Percentiles rank a stretch among this genome's conserved stretches.
These are phyloP conservation scores for Saxophila tyrrhenica DNA, from an alignment of 495 filamentous ascomycete genomes.

Conservation along the genomic window DNA sequence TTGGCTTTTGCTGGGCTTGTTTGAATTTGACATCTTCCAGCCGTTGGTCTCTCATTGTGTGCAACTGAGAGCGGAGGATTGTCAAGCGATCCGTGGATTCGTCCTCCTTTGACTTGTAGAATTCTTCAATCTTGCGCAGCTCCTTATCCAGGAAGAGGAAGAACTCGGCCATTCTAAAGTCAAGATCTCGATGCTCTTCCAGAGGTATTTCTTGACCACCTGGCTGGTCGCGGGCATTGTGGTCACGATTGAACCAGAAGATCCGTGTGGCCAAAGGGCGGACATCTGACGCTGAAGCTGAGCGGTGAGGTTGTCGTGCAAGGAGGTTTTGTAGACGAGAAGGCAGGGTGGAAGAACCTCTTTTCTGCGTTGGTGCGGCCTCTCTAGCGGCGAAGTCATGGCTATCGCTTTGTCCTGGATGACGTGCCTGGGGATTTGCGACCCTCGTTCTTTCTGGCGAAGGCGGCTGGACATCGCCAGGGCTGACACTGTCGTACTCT, in stretches of 20 bases:
- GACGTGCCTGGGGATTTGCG: too few species aligned
- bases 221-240: conserved; percentile 17
- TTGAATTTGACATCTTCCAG: conserved; percentile 51
- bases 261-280: conserved; percentile 31
- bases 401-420: too few species aligned
- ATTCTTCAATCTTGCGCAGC: conserved; percentile 73
- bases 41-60: conserved; percentile 74
- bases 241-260: conserved; percentile 27
- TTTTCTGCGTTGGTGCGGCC: conserved; percentile 3
- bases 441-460: neutral
- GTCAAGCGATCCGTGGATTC: conserved; percentile 62
- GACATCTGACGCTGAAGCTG: conserved; percentile 23
- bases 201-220: conserved; percentile 30
- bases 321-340: conserved; percentile 22
- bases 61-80: conserved; percentile 65
- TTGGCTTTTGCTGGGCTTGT: conserved; percentile 18
- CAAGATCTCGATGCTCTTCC: conserved; percentile 42
- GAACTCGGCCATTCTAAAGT: conserved; percentile 61
- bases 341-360: conserved; percentile 6
- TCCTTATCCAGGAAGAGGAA: conserved; percentile 66
- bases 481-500: neutral
- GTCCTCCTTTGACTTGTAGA: conserved; percentile 72
- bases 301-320: conserved; percentile 21
- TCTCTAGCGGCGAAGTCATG: too few species aligned
- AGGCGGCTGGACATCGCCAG: neutral